phyloP scores from a whole-genome alignment of 2,329 filamentous ascomycete genomes.

The Emydomyces testavorans region DNA sequence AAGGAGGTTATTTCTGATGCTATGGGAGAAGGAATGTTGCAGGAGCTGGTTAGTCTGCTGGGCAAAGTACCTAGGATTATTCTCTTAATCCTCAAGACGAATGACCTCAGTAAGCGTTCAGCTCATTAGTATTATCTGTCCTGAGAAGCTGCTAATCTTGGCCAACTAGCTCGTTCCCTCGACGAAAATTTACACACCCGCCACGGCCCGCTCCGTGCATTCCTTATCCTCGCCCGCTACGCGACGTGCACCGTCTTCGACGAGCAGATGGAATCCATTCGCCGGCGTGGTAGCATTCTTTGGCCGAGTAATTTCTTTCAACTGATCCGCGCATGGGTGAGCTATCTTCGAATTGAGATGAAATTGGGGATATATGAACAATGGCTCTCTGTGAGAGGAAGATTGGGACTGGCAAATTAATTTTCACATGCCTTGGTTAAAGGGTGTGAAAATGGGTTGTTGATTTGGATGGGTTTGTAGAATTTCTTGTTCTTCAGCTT shows the following conservation, averaged over 20 bases:
- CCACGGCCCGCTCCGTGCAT: conserved; percentile 49
- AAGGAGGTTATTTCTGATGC: conserved; percentile 77
- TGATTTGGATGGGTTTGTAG: too few relatives aligned
- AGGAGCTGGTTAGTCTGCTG: conserved; percentile 76
- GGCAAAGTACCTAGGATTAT: conserved; percentile 86
- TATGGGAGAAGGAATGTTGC: conserved; percentile 76
- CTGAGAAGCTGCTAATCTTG: conserved; percentile 7
- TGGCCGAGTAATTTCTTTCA: conserved; percentile 42
- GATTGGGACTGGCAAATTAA: conserved; percentile 34
- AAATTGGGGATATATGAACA: conserved; percentile 50
- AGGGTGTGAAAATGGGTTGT: too few relatives aligned
- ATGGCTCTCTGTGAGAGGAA: conserved; percentile 42
- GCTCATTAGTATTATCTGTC: too few relatives aligned
- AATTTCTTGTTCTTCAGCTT: too few relatives aligned
- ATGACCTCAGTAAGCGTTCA: conserved; percentile 64
- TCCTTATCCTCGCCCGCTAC: conserved; percentile 54
- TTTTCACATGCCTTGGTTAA: background rate
- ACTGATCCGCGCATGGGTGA: conserved; percentile 43
- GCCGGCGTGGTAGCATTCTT: conserved; percentile 40
- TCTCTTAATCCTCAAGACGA: conserved; percentile 90
- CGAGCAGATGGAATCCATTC: conserved; percentile 44
- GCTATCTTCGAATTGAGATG: conserved; percentile 45
- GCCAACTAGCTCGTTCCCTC: conserved; percentile 56
- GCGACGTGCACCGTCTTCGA: conserved; percentile 52
- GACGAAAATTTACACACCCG: conserved; percentile 63